These are phyloP conservation scores for Artomyces pyxidatus DNA, from an alignment of 768 basidiomycete genomes.

Conservation along the genomic window DNA sequence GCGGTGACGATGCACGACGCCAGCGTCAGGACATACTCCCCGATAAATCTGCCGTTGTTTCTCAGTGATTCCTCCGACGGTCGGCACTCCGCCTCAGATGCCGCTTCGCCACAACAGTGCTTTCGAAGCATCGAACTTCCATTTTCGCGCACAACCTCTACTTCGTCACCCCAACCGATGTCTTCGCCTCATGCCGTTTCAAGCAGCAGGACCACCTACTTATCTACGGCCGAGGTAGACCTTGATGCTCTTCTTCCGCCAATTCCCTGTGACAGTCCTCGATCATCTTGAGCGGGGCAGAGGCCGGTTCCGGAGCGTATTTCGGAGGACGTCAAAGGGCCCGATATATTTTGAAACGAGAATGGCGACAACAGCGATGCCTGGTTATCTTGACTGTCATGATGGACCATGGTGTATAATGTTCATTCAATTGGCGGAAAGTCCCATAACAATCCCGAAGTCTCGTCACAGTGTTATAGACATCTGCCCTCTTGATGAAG, in stretches of 20 bases:
- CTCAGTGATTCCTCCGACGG: too few species aligned
- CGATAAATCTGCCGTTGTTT: too few species aligned
- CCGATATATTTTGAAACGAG: slow-evolving; percentile 3
- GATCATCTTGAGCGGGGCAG: neutral
- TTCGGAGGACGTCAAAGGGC: neutral
- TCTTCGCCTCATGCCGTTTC: too few species aligned
- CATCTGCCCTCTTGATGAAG: slow-evolving; percentile 4
- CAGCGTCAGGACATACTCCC: too few species aligned
- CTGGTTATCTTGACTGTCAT: too few species aligned
- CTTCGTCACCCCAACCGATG: neutral
- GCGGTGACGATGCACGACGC: too few species aligned
- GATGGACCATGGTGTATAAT: too few species aligned
- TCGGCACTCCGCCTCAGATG: too few species aligned
- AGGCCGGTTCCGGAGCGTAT: neutral
- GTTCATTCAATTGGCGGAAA: too few species aligned
- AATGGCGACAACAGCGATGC: neutral
- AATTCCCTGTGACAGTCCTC: neutral
- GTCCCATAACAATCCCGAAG: neutral
- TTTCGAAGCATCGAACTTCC: too few species aligned
- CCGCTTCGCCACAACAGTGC: too few species aligned
- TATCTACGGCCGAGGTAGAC: neutral
- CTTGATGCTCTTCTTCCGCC: neutral
- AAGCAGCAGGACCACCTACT: too few species aligned
- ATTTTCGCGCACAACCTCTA: neutral
- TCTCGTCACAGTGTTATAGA: neutral